phyloP scores from a whole-genome alignment of 2,329 filamentous ascomycete species.

The Sporothrix humicola region DNA sequence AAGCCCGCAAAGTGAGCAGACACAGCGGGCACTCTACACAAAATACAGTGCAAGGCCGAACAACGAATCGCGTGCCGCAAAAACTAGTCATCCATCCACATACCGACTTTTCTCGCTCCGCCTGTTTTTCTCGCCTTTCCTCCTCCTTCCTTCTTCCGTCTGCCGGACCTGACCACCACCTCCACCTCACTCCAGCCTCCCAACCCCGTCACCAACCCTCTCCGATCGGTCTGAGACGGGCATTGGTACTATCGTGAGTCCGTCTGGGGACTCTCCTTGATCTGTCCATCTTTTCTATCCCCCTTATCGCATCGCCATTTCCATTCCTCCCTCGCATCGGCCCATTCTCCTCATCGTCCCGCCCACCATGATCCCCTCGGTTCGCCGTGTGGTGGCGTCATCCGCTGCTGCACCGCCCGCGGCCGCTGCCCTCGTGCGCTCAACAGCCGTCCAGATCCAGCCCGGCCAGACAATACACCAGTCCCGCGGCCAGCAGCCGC shows the following conservation, averaged over 20 bases:
- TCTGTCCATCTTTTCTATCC: neutral
- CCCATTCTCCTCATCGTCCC: neutral
- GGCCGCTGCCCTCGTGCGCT: slow-evolving; percentile 27
- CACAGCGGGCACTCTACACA: neutral
- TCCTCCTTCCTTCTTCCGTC: slow-evolving; percentile 12
- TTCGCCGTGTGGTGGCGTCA: slow-evolving; percentile 39
- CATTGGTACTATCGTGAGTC: neutral
- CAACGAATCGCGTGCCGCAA: neutral
- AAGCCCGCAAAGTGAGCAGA: slow-evolving; percentile 17
- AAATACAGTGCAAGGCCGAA: neutral
- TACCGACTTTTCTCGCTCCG: slow-evolving; percentile 29
- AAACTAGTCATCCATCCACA: slow-evolving; percentile 27
- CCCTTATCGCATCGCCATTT: neutral
- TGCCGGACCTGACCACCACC: slow-evolving; percentile 22
- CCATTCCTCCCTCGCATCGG: neutral
- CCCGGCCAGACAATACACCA: slow-evolving; percentile 41
- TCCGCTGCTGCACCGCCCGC: slow-evolving; percentile 31
- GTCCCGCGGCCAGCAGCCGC: slow-evolving; percentile 38
- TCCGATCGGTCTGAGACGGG: slow-evolving; percentile 16
- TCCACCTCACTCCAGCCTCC: slow-evolving; percentile 3
- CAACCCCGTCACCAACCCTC: slow-evolving; percentile 1
- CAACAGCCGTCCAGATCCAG: slow-evolving; percentile 43
- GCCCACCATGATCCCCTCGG: slow-evolving; percentile 36
- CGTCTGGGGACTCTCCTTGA: neutral
- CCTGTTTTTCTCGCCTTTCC: neutral